These are phyloP conservation scores for Leavenworthia alabamica DNA, from an alignment of 345 rosid genomes.

Conservation along the genomic window DNA sequence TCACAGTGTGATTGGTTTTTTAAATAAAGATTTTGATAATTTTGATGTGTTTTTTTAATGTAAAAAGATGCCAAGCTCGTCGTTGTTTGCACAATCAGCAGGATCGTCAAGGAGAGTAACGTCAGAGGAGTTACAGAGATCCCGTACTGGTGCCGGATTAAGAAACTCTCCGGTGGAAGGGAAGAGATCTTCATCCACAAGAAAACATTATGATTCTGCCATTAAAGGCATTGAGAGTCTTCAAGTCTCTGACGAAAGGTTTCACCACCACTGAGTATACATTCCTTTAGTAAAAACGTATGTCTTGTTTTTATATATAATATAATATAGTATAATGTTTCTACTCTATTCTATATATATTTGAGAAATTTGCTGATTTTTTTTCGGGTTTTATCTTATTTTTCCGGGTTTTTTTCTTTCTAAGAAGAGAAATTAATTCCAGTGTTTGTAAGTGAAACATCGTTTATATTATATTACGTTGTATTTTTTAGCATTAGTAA, in stretches of 20 bases:
- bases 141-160: conserved; percentile 38
- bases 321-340: neutral
- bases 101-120: conserved; percentile 64
- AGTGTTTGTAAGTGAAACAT: too few relatives aligned
- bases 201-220: conserved; percentile 60
- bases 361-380: neutral
- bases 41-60: neutral
- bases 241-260: conserved; percentile 40
- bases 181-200: conserved; percentile 50
- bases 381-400: neutral
- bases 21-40: neutral
- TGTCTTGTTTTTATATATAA: neutral
- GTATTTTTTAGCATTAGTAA: too few relatives aligned
- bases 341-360: neutral
- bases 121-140: conserved; percentile 48
- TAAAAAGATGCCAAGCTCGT: conserved; percentile 51
- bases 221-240: conserved; percentile 62
- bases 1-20: neutral
- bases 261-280: conserved; percentile 21
- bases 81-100: conserved; percentile 52
- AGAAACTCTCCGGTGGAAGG: conserved; percentile 54
- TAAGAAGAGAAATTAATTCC: neutral
- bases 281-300: neutral
- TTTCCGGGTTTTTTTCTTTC: neutral
- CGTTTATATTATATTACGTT: too few relatives aligned